Evolutionary conservation across 305 asterid genomes (phyloP), one percentile per base, ranked within the genome.

Genomic region (Plantago coronopus): DNA sequence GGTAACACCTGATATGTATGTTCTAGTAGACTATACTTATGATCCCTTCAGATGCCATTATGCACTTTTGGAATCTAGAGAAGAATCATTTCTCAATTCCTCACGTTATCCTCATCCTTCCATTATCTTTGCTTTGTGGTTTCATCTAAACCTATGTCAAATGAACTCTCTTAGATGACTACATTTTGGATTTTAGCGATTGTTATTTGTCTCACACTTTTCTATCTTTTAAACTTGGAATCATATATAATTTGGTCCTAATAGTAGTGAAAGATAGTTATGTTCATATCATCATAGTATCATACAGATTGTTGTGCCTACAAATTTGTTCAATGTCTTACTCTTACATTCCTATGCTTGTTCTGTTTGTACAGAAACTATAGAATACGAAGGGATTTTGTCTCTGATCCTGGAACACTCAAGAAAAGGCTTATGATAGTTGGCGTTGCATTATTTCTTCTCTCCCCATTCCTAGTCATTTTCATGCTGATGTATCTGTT

Each of bases 401-500:
- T 85, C 61, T 78, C 79, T 67, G 96, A 93, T 76, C 87, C 95
- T n/a, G 75, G 67, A 72, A 78, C 99, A 27, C 76, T 89, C 66
- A 80, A 77, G 85, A 93, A 81, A 79, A 85, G 95, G 80, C 95
- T 93, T 59, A 77, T 82, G 95, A 79, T 93, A 63, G 96, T 93
- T 63, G 99, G 99, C 59, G 75, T 89, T 62, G 81, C 58, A 43
- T 81, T 87, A 79, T 86, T 93, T 25, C 77, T 93, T 18, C 87
- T 93, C 56, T 89, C 99, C n/a, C 99, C 99, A 18, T 89, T 89
- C 70, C 96, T 93, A 5, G 91, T 87, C 60, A 89, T 93, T 69
- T 93, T 89, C 81, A 93, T 93, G 97, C 78, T 93, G 71, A 96
- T 87, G 15, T 93, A 82, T 82, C 96, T 89, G 73, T 93, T 93